These are phyloP conservation scores for Tylopilus cervinicoccineus DNA, from an alignment of 768 basidiomycete genomes.

Conservation along the genomic window DNA sequence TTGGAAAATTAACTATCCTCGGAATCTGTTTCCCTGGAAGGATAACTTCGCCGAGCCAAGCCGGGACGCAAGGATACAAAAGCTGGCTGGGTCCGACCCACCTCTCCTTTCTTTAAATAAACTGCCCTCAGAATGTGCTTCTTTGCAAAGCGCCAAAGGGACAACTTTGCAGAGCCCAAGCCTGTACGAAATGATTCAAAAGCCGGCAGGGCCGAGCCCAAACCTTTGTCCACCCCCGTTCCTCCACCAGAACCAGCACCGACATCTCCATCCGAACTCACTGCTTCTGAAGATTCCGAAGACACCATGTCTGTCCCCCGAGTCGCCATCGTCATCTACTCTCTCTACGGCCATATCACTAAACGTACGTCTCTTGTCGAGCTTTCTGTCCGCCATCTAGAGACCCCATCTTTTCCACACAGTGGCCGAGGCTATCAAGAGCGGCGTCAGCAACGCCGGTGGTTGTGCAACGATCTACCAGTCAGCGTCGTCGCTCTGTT, in stretches of 20 bases:
- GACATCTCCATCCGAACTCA: background rate
- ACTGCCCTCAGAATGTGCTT: constrained; percentile 33
- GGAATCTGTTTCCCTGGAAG: constrained; percentile 40
- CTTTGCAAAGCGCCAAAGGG: constrained; percentile 35
- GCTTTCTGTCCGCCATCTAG: background rate
- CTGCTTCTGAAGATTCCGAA: background rate
- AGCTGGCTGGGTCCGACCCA: constrained; percentile 2
- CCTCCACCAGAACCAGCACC: background rate
- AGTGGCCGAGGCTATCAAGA: constrained; percentile 37
- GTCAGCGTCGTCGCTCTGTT: constrained; percentile 25
- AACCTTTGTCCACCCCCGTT: constrained; percentile 2
- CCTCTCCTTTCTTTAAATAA: too few species aligned
- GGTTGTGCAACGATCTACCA: constrained; percentile 45
- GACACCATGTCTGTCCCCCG: constrained; percentile 27
- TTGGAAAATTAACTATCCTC: background rate
- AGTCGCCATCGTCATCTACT: constrained; percentile 46
- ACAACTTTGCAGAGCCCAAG: constrained; percentile 30
- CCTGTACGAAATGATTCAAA: constrained; percentile 13
- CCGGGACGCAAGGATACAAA: constrained; percentile 14
- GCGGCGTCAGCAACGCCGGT: constrained; percentile 40
- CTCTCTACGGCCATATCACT: constrained; percentile 48
- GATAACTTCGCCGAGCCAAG: constrained; percentile 30
- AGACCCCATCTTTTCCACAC: background rate
- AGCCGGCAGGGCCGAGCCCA: constrained; percentile 1
- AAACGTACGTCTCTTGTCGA: constrained; percentile 32